Evolutionary conservation across 208 protist genomes (phyloP).

Genomic region (Trypanosoma vivax): DNA sequence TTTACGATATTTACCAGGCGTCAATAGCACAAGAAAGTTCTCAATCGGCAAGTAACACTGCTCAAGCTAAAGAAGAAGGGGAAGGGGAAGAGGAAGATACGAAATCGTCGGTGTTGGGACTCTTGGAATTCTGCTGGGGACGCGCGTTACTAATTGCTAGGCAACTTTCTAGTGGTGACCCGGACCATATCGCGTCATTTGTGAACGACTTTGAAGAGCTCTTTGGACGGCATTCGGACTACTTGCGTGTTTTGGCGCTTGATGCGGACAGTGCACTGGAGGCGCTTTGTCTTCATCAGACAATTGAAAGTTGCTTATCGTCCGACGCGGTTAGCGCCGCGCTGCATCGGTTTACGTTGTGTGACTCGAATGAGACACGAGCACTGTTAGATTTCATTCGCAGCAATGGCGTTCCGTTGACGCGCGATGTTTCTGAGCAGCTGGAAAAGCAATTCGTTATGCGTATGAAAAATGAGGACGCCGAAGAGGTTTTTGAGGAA

Average conservation of each 20-base stretch:
- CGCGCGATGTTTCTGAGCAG: slow-evolving; percentile 29
- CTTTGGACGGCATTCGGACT: slow-evolving; percentile 55
- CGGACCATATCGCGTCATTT: slow-evolving; percentile 62
- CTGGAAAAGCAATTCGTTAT: slow-evolving; percentile 59
- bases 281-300: slow-evolving; percentile 23
- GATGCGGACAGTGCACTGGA: slow-evolving; percentile 31
- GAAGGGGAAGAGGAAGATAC: not conserved
- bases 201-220: slow-evolving; percentile 57
- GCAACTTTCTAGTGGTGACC: slow-evolving; percentile 40
- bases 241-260: slow-evolving; percentile 39
- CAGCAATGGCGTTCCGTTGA: slow-evolving; percentile 32
- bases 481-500: slow-evolving; percentile 49
- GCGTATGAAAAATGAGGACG: slow-evolving; percentile 69
- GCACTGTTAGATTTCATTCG: slow-evolving; percentile 41
- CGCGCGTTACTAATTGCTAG: slow-evolving; percentile 46
- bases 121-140: slow-evolving; percentile 56
- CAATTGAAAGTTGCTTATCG: slow-evolving; percentile 30
- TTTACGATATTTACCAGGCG: slow-evolving; percentile 11
- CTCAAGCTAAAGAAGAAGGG: not conserved
- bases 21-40: not conserved
- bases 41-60: not conserved
- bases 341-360: slow-evolving; percentile 40
- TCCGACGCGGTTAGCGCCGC: slow-evolving; percentile 48
- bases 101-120: slow-evolving; percentile 2
- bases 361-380: slow-evolving; percentile 26